Evolutionary conservation across 73 alveolate genomes (phyloP).

Genomic region (Durusdinium trenchii): DNA sequence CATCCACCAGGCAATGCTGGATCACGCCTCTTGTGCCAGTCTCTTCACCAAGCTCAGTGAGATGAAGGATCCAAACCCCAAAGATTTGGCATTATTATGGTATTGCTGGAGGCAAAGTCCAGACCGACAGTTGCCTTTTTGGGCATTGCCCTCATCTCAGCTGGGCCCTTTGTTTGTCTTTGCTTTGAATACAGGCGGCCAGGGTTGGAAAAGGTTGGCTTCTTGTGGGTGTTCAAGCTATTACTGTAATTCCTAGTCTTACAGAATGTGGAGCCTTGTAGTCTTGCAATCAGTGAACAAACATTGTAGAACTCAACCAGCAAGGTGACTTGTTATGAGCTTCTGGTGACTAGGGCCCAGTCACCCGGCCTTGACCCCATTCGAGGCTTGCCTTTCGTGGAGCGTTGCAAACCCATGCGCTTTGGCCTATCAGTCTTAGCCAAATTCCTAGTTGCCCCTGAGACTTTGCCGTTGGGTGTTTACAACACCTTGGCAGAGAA

Average conservation of each 20-base stretch:
- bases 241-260: too few relatives aligned
- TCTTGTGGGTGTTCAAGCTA: not conserved
- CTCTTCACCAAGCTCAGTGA: conserved; percentile 50
- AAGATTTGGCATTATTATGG: conserved; percentile 72
- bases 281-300: too few relatives aligned
- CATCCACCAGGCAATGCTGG: conserved; percentile 60
- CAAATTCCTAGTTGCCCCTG: conserved; percentile 76
- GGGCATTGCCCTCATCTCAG: conserved; percentile 73
- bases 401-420: conserved; percentile 90
- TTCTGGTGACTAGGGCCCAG: too few relatives aligned
- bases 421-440: conserved; percentile 79
- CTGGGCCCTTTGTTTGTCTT: conserved; percentile 11
- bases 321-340: too few relatives aligned
- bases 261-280: too few relatives aligned
- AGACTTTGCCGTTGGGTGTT: conserved; percentile 76
- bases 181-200: conserved; percentile 35
- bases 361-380: too few relatives aligned
- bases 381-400: conserved; percentile 65
- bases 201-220: not conserved
- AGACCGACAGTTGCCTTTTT: conserved; percentile 78
- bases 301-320: too few relatives aligned
- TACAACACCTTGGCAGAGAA: conserved; percentile 79
- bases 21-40: conserved; percentile 74
- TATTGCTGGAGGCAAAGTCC: conserved; percentile 91
- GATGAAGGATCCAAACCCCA: not conserved